Percentiles rank a stretch among this genome's conserved stretches.
Conservation (phyloP, 208 protist species). For the Crithidia bombi region DNA sequence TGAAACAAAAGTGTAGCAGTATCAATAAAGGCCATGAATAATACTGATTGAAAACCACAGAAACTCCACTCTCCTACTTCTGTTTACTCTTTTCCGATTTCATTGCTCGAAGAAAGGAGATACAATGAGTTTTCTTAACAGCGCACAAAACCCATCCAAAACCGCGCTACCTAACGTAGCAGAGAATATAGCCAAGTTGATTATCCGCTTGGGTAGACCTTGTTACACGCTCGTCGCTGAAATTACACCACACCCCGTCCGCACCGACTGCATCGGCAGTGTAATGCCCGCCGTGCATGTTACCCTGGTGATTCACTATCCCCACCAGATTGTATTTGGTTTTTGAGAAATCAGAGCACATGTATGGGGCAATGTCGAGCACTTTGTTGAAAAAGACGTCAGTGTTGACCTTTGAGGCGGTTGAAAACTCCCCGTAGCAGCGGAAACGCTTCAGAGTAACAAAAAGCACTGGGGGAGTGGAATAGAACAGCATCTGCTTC, state of each 20-base stretch:
- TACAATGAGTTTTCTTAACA: neutral
- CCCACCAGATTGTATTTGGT: conserved; percentile 79
- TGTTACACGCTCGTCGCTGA: conserved; percentile 80
- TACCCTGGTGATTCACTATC: conserved; percentile 91
- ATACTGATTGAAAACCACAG: no score
- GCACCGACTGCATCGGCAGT: conserved; percentile 68
- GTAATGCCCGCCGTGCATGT: conserved; percentile 93
- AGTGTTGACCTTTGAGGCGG: conserved; percentile 62
- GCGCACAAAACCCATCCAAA: conserved; percentile 39
- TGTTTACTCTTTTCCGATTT: neutral
- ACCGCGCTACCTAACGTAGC: conserved; percentile 45
- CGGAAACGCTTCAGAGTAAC: conserved; percentile 90
- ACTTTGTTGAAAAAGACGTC: conserved; percentile 70
- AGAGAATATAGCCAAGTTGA: conserved; percentile 81
- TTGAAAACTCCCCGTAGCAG: conserved; percentile 73
- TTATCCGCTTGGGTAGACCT: conserved; percentile 45
- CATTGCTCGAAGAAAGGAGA: neutral
- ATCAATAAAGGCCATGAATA: no score
- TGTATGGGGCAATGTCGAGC: conserved; percentile 74
- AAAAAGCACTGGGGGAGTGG: conserved; percentile 75
- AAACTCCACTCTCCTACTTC: no score
- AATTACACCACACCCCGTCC: conserved; percentile 83
- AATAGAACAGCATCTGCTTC: conserved; percentile 84
- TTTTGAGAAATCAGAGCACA: conserved; percentile 50
- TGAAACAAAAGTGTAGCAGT: neutral